phyloP scores from a whole-genome alignment of 495 filamentous ascomycete genomes.

The Articulospora tetracladia region DNA sequence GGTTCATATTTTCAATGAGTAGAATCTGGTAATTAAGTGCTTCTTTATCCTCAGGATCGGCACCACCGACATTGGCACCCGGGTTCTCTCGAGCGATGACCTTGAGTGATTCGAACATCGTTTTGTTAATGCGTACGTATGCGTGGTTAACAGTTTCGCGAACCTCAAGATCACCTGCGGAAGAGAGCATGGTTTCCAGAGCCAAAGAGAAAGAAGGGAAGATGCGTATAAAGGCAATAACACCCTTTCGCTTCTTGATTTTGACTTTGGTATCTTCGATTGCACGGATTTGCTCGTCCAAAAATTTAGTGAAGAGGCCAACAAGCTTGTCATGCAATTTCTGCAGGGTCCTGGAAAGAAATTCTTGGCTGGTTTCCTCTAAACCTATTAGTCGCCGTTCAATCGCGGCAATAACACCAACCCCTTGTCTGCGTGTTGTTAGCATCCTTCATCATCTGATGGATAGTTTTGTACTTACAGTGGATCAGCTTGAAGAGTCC shows the following conservation, averaged over 20 bases:
- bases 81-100: constrained; percentile 94
- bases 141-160: constrained; percentile 78
- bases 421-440: constrained; percentile 59
- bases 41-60: constrained; percentile 90
- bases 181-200: constrained; percentile 74
- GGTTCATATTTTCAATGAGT: constrained; percentile 98
- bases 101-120: constrained; percentile 95
- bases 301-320: constrained; percentile 77
- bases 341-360: constrained; percentile 71
- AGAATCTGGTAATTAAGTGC: constrained; percentile 94
- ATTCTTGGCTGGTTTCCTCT: constrained; percentile 89
- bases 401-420: constrained; percentile 78
- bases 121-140: constrained; percentile 83
- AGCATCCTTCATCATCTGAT: constrained; percentile 27
- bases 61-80: constrained; percentile 50
- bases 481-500: constrained; percentile 75
- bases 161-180: constrained; percentile 46
- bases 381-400: constrained; percentile 72
- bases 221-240: constrained; percentile 88
- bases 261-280: constrained; percentile 99
- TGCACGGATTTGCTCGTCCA: constrained; percentile 90
- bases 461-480: constrained; percentile 35
- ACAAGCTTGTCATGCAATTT: constrained; percentile 74
- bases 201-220: constrained; percentile 82
- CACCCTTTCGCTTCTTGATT: constrained; percentile 95